These are phyloP conservation scores for Kodamaea laetipori DNA, from an alignment of 805 yeast species.

Conservation along the genomic window DNA sequence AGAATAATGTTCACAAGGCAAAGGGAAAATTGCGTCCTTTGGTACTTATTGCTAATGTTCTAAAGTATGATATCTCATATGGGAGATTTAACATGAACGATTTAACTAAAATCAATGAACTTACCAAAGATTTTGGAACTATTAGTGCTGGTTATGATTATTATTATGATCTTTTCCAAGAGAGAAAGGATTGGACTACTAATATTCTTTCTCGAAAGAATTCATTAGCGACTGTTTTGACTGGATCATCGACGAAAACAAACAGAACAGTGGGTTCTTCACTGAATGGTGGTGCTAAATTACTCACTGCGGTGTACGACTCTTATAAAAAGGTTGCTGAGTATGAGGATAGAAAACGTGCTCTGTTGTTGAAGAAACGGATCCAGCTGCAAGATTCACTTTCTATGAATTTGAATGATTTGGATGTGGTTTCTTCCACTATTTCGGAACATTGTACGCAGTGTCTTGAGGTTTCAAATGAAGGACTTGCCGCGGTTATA, in stretches of 20 bases:
- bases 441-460: conserved; percentile 22
- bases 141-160: conserved; percentile 28
- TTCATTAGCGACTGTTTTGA: neutral
- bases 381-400: conserved; percentile 17
- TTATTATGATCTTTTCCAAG: conserved; percentile 31
- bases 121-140: conserved; percentile 25
- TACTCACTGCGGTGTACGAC: conserved; percentile 29
- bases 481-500: conserved; percentile 19
- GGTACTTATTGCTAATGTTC: conserved; percentile 22
- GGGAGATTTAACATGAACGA: conserved; percentile 32
- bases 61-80: conserved; percentile 28
- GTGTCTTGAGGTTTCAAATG: conserved; percentile 19
- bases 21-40: conserved; percentile 22
- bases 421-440: conserved; percentile 28
- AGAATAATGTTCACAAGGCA: conserved; percentile 20
- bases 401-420: conserved; percentile 21
- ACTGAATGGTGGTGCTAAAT: conserved; percentile 21
- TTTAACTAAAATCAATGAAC: conserved; percentile 27
- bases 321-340: conserved; percentile 33
- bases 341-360: conserved; percentile 26
- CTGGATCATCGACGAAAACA: neutral
- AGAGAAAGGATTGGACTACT: conserved; percentile 25
- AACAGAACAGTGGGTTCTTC: neutral
- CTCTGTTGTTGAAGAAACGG: conserved; percentile 20
- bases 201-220: conserved; percentile 12